A percentile compares a stretch with the other conserved stretches of the same genome.
phyloP scores from a whole-genome alignment of 306 rosid species.

The Cyclanthera cordifolia region DNA sequence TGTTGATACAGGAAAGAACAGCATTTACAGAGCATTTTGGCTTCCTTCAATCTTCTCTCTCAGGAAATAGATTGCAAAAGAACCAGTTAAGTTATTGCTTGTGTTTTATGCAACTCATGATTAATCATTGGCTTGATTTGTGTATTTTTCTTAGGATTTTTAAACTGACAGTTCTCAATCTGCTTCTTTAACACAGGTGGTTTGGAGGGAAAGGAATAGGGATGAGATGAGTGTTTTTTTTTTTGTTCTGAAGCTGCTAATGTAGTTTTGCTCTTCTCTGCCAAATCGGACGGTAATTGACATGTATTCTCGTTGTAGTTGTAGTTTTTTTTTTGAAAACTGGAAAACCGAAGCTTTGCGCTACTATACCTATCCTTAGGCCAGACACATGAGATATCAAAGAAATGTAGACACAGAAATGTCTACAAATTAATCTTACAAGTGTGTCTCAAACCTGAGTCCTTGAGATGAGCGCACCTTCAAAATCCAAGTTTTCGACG shows the following conservation, averaged over 20 bases:
- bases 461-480: no score
- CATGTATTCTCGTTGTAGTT: no score
- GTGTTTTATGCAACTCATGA: neutral
- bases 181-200: slow-evolving; percentile 50
- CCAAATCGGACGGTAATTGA: no score
- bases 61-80: slow-evolving; percentile 46
- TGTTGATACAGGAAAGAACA: slow-evolving; percentile 48
- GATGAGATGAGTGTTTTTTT: slow-evolving; percentile 20
- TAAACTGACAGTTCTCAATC: neutral
- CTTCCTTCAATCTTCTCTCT: slow-evolving; percentile 38
- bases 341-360: no score
- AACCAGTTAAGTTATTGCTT: slow-evolving; percentile 37
- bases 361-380: no score
- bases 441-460: no score
- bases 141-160: neutral
- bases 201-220: slow-evolving; percentile 41
- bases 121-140: neutral
- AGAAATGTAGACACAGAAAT: no score
- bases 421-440: no score
- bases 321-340: no score
- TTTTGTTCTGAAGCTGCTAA: neutral
- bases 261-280: neutral
- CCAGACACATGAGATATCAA: no score
- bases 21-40: slow-evolving; percentile 51
- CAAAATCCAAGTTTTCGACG: no score